Conservation (phyloP, 1,284 basidiomycete genomes). For the Ustilago sp. region DNA sequence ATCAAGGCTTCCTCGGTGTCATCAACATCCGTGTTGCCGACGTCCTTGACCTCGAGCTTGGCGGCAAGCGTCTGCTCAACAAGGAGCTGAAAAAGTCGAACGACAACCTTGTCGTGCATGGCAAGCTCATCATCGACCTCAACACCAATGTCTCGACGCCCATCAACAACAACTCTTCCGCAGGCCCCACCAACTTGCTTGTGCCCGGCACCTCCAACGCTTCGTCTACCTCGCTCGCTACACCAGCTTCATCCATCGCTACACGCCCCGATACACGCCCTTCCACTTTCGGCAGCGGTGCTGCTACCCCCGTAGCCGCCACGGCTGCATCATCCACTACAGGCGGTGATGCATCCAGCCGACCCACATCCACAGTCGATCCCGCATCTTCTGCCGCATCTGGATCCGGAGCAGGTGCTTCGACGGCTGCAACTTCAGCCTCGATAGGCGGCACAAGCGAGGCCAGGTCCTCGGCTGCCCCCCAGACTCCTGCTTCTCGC, state of each 20-base stretch:
- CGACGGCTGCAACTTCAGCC: conserved; percentile 19
- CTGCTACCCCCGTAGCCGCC: conserved; percentile 25
- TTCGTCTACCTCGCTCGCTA: conserved; percentile 60
- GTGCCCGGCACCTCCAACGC: conserved; percentile 50
- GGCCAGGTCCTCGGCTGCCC: conserved; percentile 29
- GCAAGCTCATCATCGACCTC: conserved; percentile 69
- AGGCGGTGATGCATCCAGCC: conserved; percentile 31
- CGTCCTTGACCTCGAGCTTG: conserved; percentile 87
- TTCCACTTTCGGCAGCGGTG: conserved; percentile 37
- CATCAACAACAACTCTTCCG: conserved; percentile 60
- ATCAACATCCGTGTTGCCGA: conserved; percentile 91
- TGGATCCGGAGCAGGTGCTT: conserved; percentile 16
- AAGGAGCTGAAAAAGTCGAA: conserved; percentile 69
- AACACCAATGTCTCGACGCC: conserved; percentile 68
- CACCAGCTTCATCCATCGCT: conserved; percentile 26
- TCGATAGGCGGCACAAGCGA: conserved; percentile 14
- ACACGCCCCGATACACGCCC: conserved; percentile 34
- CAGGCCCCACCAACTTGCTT: conserved; percentile 52
- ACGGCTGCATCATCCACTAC: conserved; percentile 33
- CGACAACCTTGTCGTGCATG: conserved; percentile 69
- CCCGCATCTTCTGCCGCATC: conserved; percentile 21
- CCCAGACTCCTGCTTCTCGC: conserved; percentile 25
- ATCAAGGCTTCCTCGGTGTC: conserved; percentile 93
- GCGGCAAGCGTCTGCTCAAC: conserved; percentile 79
- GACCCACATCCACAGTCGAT: conserved; percentile 39